Conservation (phyloP, 2,329 filamentous ascomycete genomes). For the Cordyceps cateniannulata region DNA sequence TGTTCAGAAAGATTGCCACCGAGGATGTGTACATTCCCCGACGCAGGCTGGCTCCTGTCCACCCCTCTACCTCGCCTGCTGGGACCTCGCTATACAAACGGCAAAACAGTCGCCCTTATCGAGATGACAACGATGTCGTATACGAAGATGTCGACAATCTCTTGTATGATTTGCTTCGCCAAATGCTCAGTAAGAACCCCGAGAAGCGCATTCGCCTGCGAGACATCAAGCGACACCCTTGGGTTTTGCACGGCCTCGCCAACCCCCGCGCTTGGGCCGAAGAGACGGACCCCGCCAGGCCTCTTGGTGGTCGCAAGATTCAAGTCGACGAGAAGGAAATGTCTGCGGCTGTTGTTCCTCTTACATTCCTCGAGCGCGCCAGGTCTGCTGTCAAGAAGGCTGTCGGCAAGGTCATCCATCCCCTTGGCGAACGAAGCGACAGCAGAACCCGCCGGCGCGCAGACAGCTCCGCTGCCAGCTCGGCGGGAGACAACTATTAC, state of each 20-base stretch:
- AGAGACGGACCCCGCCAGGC: constrained; percentile 78
- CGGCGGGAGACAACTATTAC: constrained; percentile 47
- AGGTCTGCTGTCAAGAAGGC: constrained; percentile 69
- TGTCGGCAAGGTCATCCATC: constrained; percentile 57
- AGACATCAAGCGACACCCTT: constrained; percentile 90
- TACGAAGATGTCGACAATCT: constrained; percentile 83
- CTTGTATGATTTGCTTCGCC: constrained; percentile 68
- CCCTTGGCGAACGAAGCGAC: constrained; percentile 51
- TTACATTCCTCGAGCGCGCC: constrained; percentile 80
- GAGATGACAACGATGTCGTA: constrained; percentile 68
- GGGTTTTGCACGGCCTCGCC: constrained; percentile 74
- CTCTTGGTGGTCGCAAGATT: constrained; percentile 75
- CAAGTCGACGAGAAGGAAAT: constrained; percentile 89
- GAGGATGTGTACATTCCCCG: constrained; percentile 87
- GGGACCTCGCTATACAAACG: constrained; percentile 50
- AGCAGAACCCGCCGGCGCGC: constrained; percentile 49
- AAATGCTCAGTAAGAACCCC: constrained; percentile 84
- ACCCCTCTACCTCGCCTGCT: constrained; percentile 50
- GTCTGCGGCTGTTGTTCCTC: constrained; percentile 80
- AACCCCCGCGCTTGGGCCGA: constrained; percentile 82
- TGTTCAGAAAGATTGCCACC: constrained; percentile 87
- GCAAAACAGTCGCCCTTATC: constrained; percentile 58
- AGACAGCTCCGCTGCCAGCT: constrained; percentile 59
- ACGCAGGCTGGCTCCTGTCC: constrained; percentile 70
- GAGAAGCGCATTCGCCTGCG: constrained; percentile 79